Evolutionary conservation across 257 asterid species (phyloP), one percentile per base, ranked within the genome.

Genomic region (Nicotiana knightiana): DNA sequence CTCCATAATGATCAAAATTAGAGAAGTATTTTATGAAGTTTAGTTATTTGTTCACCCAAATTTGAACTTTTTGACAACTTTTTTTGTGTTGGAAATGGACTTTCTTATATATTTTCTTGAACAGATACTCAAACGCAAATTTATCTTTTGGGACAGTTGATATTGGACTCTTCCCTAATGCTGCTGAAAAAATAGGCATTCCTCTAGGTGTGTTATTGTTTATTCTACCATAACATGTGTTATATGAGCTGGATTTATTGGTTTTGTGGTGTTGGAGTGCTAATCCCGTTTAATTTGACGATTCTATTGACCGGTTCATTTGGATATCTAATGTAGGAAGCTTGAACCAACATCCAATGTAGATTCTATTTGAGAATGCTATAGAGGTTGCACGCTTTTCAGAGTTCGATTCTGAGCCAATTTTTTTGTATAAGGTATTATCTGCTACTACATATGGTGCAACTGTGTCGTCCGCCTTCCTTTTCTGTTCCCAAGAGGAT

Each of bases 161-260:
- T 92, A 93, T 96, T 79, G 98, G 99, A 79, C 97, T 94, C 88
- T 94, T 96, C 85, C 99, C 98, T 55, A 96, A 96, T 89, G 97
- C 93, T 77, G 99, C 98, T 61, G 98, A 93, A 87, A 96, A 92
- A 85, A 91, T 96, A 76, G 98, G 95, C 84, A 88, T 96, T 71
- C 59, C 91, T 76, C 96, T 91, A 28, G 96, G 99, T 94, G 81
- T 67, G 91, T 75, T 75, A 21, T 61, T 70, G 28, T 79, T 79
- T 78, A 65, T 37, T 83, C 32, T 67, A 80, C 10, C 65, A 37
- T 58, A 67, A 17, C 67, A n/a, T 82, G 21, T 43, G 59, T 21
- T 70, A 21, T 21, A 21, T 43, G 78, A 43, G 21, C 37, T 43
- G 59, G 78, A 21, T 43, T 43, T 70, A 32, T 70, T 70, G 35